Evolutionary conservation across 306 rosid species (phyloP).

Genomic region (Comarum palustre): DNA sequence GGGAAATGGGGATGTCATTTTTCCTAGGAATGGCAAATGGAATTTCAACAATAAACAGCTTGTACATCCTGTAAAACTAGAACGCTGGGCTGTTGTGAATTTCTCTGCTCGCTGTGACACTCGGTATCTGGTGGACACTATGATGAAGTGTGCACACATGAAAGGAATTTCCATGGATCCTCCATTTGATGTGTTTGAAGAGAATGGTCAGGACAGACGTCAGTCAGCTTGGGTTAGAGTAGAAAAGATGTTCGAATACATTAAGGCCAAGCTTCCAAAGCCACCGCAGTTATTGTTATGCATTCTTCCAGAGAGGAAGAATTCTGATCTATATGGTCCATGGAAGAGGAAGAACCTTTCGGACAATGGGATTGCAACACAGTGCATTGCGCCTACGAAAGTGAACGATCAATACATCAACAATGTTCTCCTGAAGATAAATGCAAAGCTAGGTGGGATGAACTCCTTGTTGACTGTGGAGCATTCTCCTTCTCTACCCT

Average conservation of each 20-base stretch:
- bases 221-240: conserved; percentile 32
- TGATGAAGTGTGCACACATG: neutral
- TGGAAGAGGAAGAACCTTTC: conserved; percentile 43
- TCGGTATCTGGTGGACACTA: neutral
- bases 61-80: conserved; percentile 29
- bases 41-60: conserved; percentile 40
- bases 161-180: neutral
- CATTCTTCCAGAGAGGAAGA: conserved; percentile 46
- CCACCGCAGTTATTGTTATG: conserved; percentile 36
- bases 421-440: conserved; percentile 45
- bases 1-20: conserved; percentile 19
- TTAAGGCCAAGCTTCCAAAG: neutral
- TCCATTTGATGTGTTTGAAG: conserved; percentile 26
- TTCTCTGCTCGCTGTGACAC: neutral
- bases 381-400: conserved; percentile 43
- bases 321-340: conserved; percentile 51
- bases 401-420: conserved; percentile 44
- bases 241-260: conserved; percentile 11
- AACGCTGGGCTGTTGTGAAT: conserved; percentile 43
- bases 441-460: conserved; percentile 54
- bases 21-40: conserved; percentile 43
- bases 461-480: conserved; percentile 34
- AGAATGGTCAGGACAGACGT: neutral
- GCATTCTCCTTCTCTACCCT: conserved; percentile 20
- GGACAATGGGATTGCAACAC: conserved; percentile 36